Percentiles rank a stretch among this genome's conserved stretches.
phyloP scores from a whole-genome alignment of 768 basidiomycete genomes.

The Mycena rosella region DNA sequence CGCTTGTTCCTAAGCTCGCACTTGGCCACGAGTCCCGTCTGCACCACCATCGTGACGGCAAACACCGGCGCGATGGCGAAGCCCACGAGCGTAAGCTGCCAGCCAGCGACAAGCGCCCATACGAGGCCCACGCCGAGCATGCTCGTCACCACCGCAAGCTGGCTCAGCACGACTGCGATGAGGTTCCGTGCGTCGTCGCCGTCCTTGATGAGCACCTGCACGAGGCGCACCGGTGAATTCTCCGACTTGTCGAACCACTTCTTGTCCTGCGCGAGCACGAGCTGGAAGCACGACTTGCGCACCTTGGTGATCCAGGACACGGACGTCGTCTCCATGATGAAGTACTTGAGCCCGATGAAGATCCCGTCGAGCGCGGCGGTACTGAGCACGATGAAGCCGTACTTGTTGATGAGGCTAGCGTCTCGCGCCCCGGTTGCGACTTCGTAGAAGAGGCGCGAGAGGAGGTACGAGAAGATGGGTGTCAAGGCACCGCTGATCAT shows the following conservation, averaged over 20 bases:
- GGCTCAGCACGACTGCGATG: conserved; percentile 55
- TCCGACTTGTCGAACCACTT: conserved; percentile 84
- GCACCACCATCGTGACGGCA: conserved; percentile 75
- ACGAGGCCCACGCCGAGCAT: conserved; percentile 89
- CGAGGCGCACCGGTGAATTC: conserved; percentile 66
- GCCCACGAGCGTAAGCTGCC: conserved; percentile 84
- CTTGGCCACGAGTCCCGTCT: conserved; percentile 76
- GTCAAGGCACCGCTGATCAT: conserved; percentile 87
- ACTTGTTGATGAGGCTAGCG: conserved; percentile 71
- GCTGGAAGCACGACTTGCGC: conserved; percentile 67
- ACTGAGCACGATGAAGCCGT: conserved; percentile 79
- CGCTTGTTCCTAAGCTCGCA: conserved; percentile 87
- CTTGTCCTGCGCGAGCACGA: conserved; percentile 85
- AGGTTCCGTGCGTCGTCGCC: conserved; percentile 77
- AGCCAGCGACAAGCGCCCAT: conserved; percentile 81
- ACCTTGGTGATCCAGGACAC: conserved; percentile 81
- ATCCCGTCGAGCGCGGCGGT: conserved; percentile 84
- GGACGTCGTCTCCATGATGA: conserved; percentile 81
- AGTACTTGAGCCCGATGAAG: conserved; percentile 81
- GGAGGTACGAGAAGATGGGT: conserved; percentile 91
- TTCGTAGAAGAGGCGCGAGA: conserved; percentile 83
- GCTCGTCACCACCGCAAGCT: conserved; percentile 74
- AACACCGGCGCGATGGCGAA: conserved; percentile 80
- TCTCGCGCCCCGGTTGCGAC: conserved; percentile 80
- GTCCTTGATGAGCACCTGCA: conserved; percentile 81